Evolutionary conservation across 2,329 filamentous ascomycete species (phyloP).

Genomic region (Talaromyces sp.): DNA sequence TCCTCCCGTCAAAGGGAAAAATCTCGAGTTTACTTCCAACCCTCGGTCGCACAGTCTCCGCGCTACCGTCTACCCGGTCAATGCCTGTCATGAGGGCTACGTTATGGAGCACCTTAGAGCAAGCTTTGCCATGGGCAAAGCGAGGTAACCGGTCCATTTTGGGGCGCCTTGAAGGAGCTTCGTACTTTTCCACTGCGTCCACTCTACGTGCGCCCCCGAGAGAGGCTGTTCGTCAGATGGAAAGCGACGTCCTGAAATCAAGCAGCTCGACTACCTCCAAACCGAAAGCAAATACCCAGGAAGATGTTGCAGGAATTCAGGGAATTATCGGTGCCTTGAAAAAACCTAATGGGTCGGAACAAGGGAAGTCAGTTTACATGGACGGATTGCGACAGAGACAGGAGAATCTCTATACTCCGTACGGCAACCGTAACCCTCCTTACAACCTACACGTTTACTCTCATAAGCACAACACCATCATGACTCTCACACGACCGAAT

Average conservation of each 20-base stretch:
- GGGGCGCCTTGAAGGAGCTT: conserved; percentile 13
- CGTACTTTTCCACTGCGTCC: conserved; percentile 5
- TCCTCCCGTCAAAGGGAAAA: not conserved
- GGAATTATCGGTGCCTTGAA: conserved; percentile 4
- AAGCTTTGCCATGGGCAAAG: conserved; percentile 26
- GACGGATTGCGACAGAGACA: conserved; percentile 9
- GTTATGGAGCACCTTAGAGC: conserved; percentile 25
- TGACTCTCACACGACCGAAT: conserved; percentile 81
- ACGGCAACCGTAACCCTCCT: conserved; percentile 42
- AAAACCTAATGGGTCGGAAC: conserved; percentile 13
- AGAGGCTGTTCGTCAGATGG: conserved; percentile 6
- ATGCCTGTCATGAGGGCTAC: conserved; percentile 25
- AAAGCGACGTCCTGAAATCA: conserved; percentile 8
- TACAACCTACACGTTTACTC: conserved; percentile 84
- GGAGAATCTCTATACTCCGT: conserved; percentile 15
- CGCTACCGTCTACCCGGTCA: not conserved
- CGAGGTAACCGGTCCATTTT: conserved; percentile 20
- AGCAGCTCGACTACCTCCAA: not conserved
- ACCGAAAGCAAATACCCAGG: not conserved
- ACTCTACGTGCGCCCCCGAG: not conserved
- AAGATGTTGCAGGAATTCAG: conserved; percentile 1
- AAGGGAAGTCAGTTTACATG: conserved; percentile 3
- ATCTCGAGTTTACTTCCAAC: not conserved
- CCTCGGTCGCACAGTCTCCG: not conserved
- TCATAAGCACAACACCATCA: conserved; percentile 90